Evolutionary conservation across 2,329 filamentous ascomycete genomes (phyloP), one percentile per base, ranked within the genome.

Genomic region (Trichoderma simmonsii): DNA sequence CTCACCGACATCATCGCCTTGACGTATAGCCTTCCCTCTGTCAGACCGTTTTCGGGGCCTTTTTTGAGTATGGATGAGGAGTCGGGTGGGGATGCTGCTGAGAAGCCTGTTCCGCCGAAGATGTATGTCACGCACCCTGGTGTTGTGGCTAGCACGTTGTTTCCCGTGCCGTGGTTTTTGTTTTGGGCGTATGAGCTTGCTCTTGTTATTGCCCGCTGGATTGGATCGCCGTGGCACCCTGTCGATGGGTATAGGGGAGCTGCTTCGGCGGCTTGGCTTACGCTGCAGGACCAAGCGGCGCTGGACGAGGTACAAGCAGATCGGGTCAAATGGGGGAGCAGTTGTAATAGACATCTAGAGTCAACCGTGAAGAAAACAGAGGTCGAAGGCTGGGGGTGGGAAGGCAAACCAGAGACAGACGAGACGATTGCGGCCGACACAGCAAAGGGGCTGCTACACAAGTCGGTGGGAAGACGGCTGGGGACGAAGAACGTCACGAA

Each of bases 161-260:
- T 98, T 74, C 91, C 93, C 1, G 86, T 98, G 8, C 87, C 89
- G 65, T 86, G 87, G 75, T 84, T 94, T 75, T 86, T 97, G 73
- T 88, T 89, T 74, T 91, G 89, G 80, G 84, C 87, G 73, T 96
- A 96, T 88, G 81, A 88, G 65, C 78, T 88, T 24, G 84, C 88
- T 4, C 91, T 97, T 79, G 91, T 90, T 79, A 57, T 97, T 18
- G 89, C 90, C 15, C 92, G 95, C 74, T 90, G 88, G 84, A 79
- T 94, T 30, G 96, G 96, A 63, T 97, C 93, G 3, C 93, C 93
- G 12, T 99, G 96, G 96, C 95, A 98, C 80, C 86, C 88, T 0
- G 86, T 93, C 63, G 87, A 87, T n/a, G 86, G 91, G 0, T 97
- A 97, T 83, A 87, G 88, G 24, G 95, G 92, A 56, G 93, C 95